Base-by-base conservation (phyloP, 768 basidiomycete genomes). In the Tubosaeta sp. region DNA sequence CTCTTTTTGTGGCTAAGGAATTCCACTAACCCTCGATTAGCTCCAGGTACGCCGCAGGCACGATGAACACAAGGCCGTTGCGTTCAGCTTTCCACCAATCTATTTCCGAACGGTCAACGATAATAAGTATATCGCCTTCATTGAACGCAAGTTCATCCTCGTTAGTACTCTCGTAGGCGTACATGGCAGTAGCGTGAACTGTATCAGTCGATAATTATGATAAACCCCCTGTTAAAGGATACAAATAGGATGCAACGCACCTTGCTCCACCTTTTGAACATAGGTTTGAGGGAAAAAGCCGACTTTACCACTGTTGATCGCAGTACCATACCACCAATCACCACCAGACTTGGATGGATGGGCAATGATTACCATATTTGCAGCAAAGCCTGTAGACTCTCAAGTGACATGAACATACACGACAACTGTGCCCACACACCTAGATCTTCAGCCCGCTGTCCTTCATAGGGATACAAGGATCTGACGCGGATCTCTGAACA, bases 31-130 rank as follows among this genome's bases (percentile, higher is more conserved):
- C 90, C 81, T 87, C 82, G 63, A 77, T 76, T 60, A 84, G 69
- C 70, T 95, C 89, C 66, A 99, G 68, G 68, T 98, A 98, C 18
- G 85, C 82, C 22, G 94, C 92, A 46, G 96, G 96, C 4, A 94
- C 93, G 63, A 94, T 84, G 72, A 87, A 90, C 46, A 96, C 83
- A 54, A 84, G 69, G 19, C 95, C 95, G 43, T 79, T 83, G 62
- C 81, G 80, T 72, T 97, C 94, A 34, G 86, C 87, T 74, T 94
- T 97, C 91, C 91, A 98, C 96, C 96, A 98, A 60, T 90, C 89
- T 46, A 73, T 76, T 58, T 97, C 96, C 48, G 79, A 79, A 42
- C 71, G 80, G 63, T 99, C 96, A 51, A 97, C 78, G 55, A 99
- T 83, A 8, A 75, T 75, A 34, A 97, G 71, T 30, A 70, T 65